These are phyloP conservation scores for Cladorrhinum sp. DNA, from an alignment of 2,329 filamentous ascomycete genomes.

Conservation along the genomic window DNA sequence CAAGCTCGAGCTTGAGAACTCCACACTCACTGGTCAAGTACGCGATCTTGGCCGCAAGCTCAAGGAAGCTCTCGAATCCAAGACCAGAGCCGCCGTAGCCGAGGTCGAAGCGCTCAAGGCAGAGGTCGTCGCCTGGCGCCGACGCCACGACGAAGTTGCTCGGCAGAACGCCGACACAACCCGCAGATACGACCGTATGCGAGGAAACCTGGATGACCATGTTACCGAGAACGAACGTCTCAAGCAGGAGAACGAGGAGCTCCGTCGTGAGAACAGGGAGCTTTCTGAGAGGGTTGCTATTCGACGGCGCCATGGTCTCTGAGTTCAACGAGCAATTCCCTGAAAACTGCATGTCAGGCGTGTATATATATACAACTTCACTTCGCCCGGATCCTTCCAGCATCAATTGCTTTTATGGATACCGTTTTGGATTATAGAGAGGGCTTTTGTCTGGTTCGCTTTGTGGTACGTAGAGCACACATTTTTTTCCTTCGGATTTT, in stretches of 20 bases:
- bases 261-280: conserved; percentile 27
- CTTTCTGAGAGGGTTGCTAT: conserved; percentile 11
- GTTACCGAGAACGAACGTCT: conserved; percentile 29
- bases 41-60: conserved; percentile 35
- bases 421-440: background rate
- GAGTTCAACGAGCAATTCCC: background rate
- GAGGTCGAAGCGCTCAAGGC: conserved; percentile 34
- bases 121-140: conserved; percentile 30
- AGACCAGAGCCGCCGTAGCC: conserved; percentile 18
- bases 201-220: conserved; percentile 27
- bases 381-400: background rate
- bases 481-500: background rate
- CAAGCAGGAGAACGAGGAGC: conserved; percentile 30
- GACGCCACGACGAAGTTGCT: conserved; percentile 20
- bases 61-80: conserved; percentile 28
- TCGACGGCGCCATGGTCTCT: background rate
- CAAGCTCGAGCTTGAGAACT: conserved; percentile 39
- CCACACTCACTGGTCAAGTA: conserved; percentile 33
- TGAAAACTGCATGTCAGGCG: background rate
- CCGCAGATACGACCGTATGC: conserved; percentile 21
- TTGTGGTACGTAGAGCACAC: background rate
- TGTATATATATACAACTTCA: background rate
- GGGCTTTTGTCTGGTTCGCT: background rate
- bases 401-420: background rate
- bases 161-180: conserved; percentile 30